A percentile compares a stretch with the other conserved stretches of the same genome.
phyloP scores from a whole-genome alignment of 768 basidiomycete genomes.

The Tricholomella constricta region DNA sequence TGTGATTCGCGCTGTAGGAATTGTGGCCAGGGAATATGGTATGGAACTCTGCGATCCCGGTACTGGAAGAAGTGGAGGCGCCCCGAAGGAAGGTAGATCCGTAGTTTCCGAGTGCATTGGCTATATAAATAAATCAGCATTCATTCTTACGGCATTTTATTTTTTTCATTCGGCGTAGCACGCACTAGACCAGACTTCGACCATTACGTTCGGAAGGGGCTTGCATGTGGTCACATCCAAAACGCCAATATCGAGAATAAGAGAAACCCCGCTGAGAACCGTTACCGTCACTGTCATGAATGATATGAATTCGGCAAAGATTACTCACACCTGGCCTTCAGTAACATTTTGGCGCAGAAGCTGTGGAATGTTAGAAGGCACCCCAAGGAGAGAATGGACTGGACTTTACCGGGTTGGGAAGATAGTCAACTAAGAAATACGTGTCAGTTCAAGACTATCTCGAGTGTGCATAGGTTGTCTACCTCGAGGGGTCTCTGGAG shows the following conservation, averaged over 20 bases:
- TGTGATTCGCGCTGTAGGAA: slow-evolving; percentile 18
- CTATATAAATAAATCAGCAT: not conserved
- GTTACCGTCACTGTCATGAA: not conserved
- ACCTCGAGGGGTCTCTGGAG: too few relatives aligned
- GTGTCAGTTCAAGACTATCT: too few relatives aligned
- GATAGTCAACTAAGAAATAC: too few relatives aligned
- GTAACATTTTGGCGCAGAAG: slow-evolving; percentile 23
- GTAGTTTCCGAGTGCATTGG: slow-evolving; percentile 20
- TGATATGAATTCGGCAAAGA: slow-evolving; percentile 10
- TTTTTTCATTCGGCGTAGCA: not conserved
- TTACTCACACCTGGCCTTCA: too few relatives aligned
- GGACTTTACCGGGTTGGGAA: slow-evolving; percentile 18
- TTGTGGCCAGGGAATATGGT: slow-evolving; percentile 21
- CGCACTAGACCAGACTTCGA: slow-evolving; percentile 30
- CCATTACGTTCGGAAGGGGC: too few relatives aligned
- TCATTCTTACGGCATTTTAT: not conserved
- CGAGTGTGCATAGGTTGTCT: too few relatives aligned
- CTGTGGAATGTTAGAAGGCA: slow-evolving; percentile 2
- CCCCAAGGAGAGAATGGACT: not conserved
- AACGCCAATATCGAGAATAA: too few relatives aligned
- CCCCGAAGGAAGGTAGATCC: slow-evolving; percentile 22
- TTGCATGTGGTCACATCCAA: too few relatives aligned
- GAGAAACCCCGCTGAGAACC: too few relatives aligned
- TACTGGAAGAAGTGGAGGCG: slow-evolving; percentile 12
- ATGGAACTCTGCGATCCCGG: slow-evolving; percentile 19